Evolutionary conservation across 108 stramenopile species (phyloP), one percentile per base, ranked within the genome.

Genomic region (Nitzschia putrida): DNA sequence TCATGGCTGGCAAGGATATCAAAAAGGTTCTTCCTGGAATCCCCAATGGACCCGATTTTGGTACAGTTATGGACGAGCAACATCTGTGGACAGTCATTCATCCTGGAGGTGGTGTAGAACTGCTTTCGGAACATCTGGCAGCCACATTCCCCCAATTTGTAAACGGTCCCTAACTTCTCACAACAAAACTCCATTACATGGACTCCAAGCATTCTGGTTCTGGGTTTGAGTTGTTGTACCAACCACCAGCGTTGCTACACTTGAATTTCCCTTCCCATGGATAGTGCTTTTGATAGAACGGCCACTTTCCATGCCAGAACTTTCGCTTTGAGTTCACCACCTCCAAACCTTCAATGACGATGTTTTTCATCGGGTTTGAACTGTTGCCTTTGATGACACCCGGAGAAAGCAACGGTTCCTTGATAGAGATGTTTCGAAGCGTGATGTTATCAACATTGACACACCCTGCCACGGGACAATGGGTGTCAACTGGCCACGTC

Each of bases 51-150:
- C 93, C 90, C 21, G 81, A 69, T 10, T 94, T 92, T 66, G 85
- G 90, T 16, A 83, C 85, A 42, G 85, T 94, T n/a, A 89, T 94
- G 88, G 90, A 88, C 11, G 88, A 86, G 40, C 93, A 94, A 82
- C 75, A 74, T 56, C 61, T 66, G 24, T 94, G 90, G 90, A 88
- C 89, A 77, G 85, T 70, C 23, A 73, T 73, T 42, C 88, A 94
- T 56, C 93, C 93, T 3, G 87, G 90, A 43, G 88, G 82, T 4
- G 66, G 74, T 43, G 78, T 52, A 45, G 82, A 82, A 24, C 65
- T 74, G 52, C 67, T 94, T 47, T 78, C 64, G 14, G 61, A 80
- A 52, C 87, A 91, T 67, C 53, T 94, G 54, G 38, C 40, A 41
- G 64, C 57, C 38, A 64, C 53, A 13, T 94, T 94, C 69, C 78